Conservation (phyloP, 768 basidiomycete species). For the Dictyophora rubrovolvata region DNA sequence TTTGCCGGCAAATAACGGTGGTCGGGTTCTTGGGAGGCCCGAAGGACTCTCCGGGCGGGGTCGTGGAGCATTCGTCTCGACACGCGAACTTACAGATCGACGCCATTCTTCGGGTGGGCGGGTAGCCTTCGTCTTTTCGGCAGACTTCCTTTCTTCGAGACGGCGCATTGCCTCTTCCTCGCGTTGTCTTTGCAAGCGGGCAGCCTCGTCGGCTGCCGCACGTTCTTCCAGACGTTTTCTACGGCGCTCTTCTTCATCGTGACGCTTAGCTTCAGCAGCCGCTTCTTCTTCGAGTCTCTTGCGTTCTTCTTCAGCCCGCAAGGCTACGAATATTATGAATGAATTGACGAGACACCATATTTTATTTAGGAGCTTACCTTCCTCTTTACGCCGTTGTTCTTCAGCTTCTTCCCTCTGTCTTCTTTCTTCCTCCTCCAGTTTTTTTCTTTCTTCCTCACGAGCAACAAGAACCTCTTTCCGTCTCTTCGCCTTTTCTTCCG, state of each 20-base stretch:
- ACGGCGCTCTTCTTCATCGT: slow-evolving; percentile 57
- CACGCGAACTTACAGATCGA: slow-evolving; percentile 28
- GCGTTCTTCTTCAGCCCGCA: slow-evolving; percentile 43
- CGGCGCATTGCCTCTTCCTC: slow-evolving; percentile 62
- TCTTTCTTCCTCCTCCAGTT: slow-evolving; percentile 31
- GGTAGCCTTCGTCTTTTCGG: slow-evolving; percentile 14
- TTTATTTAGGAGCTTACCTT: slow-evolving; percentile 19
- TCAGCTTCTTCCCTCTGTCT: slow-evolving; percentile 27
- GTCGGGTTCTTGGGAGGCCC: background rate
- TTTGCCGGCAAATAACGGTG: slow-evolving; percentile 20
- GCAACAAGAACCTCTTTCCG: slow-evolving; percentile 44
- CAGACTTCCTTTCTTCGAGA: slow-evolving; percentile 24
- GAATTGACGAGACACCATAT: slow-evolving; percentile 14
- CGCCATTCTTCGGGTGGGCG: slow-evolving; percentile 17
- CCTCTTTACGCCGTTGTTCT: slow-evolving; percentile 20
- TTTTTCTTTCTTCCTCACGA: slow-evolving; percentile 45
- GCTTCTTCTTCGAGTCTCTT: slow-evolving; percentile 40
- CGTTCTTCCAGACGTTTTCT: slow-evolving; percentile 43
- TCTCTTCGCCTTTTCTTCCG: slow-evolving; percentile 75
- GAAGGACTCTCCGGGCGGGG: slow-evolving; percentile 10
- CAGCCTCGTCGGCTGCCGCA: slow-evolving; percentile 41
- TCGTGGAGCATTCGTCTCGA: slow-evolving; percentile 27
- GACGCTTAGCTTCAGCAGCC: slow-evolving; percentile 43
- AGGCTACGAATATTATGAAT: slow-evolving; percentile 12
- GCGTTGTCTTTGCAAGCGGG: slow-evolving; percentile 48